Base-by-base conservation (phyloP, 2,329 filamentous ascomycete species). In the Microcyclospora tardicrescens region DNA sequence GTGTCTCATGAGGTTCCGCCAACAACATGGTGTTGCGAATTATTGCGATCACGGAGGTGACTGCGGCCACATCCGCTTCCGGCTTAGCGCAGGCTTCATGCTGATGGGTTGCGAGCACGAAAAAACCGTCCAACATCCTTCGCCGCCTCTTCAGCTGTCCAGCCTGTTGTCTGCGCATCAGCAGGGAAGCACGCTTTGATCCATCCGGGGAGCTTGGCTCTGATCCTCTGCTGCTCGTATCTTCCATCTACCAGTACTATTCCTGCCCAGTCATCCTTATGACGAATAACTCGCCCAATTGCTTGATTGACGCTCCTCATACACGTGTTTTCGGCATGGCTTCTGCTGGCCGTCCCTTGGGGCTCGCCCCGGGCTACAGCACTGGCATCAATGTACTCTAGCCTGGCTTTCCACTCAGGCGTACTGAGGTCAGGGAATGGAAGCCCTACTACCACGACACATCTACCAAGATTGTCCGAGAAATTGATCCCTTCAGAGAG, bases 401-500 rank as follows among this genome's bases (percentile, higher is more conserved):
- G 77, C 59, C 89, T 89, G 0, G 89, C 85, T 58, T 84, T 86
- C 89, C 89, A 96, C 53, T 95, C 85, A 1, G 86, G 79, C 9
- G 82, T 85, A 49, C 83, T 76, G 38, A 86, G 78, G 51, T 96
- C 98, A 0, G 91, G 86, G 50, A 93, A 98, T 0, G 91, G 91
- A 3, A 98, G 66, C 0, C 91, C 91, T 11, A 96, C 75, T n/a
- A 96, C 81, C 11, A 93, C 67, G 8, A 98, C 86, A 38, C 84
- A 89, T 16, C 91, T 79, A 1, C 91, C 91, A 0, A 98, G 75
- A 2, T 73, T 71, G 62, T 98, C 87, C 0, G 84, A 89, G 64
- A 98, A 98, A 62, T 98, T 98, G 65, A 98, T 98, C 47, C 91
- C 91, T 62, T 98, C 91, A 41, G 84, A 93, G 64, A 98, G 80